Evolutionary conservation across 148 eudicot genomes (phyloP), one percentile per base, ranked within the genome.

Genomic region (Dysphania ambrosioides): DNA sequence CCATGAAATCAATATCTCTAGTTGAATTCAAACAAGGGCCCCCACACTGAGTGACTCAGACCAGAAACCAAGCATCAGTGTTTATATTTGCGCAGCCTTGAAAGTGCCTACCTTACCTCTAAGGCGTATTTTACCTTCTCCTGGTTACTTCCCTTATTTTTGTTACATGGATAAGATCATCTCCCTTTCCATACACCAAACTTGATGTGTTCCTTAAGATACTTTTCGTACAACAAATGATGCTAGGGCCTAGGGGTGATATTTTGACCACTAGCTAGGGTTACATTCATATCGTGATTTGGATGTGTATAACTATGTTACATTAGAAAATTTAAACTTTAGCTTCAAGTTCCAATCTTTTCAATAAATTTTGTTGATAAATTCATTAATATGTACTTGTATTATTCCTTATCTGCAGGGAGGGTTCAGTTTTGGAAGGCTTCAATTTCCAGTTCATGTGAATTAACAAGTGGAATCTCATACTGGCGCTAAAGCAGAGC

Each of bases 381-480:
- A n/a, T 66, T 27, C 13, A 18, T 18, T 72, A 72, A 47, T 3
- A 30, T 42, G 36, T 67, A 38, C 16, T 71, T 35, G 57, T 4
- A 34, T 51, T 36, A 31, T 74, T 61, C 23, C 70, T 30, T n/a
- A 10, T 70, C 9, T 75, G 55, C 73, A 80, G 76, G 83, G 79
- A 49, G 44, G 68, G 79, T 56, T 65, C 12, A 34, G 35, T 21
- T 41, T 41, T 51, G 76, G 66, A 75, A 31, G 76, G 82, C 82
- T 75, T 55, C 82, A 80, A 80, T 63, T 80, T 71, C 79, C 76
- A 34, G 75, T 64, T 42, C 75, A 59, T 2, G 69, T 60, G 38
- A 49, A 23, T 41, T n/a, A 55, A 30, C 70, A 58, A 35, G 67
- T 72, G 40, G 44, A 70, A 69, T 70, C 34, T 70, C 29, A 68